Conservation (phyloP, 768 basidiomycete genomes). For the Naematelia encephala region DNA sequence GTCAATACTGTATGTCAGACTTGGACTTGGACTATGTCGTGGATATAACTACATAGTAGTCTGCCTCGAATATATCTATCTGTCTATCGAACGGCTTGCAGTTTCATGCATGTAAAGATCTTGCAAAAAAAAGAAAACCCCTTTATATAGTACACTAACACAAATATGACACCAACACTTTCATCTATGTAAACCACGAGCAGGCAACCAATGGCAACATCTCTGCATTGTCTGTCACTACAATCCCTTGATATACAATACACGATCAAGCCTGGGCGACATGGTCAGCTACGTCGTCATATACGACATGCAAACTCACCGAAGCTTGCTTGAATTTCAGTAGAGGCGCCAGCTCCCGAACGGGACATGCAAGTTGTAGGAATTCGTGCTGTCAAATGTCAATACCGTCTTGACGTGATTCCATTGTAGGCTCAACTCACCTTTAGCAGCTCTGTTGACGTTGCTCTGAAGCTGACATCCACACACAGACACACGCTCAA, state of each 20-base stretch:
- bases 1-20: no score
- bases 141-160: no score
- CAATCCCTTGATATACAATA: background rate
- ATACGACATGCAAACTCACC: conserved; percentile 6
- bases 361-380: conserved; percentile 78
- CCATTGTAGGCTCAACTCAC: conserved; percentile 32
- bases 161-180: no score
- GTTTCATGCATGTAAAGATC: no score
- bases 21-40: no score
- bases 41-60: no score
- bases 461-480: conserved; percentile 89
- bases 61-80: no score
- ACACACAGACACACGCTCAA: conserved; percentile 97
- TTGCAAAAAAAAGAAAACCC: no score
- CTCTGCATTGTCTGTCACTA: background rate
- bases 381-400: conserved; percentile 73
- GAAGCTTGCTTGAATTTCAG: conserved; percentile 56
- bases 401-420: no score
- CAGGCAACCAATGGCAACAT: no score
- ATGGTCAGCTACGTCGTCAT: background rate
- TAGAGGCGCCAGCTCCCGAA: conserved; percentile 78
- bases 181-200: no score
- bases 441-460: conserved; percentile 54
- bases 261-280: background rate
- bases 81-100: no score